These are phyloP conservation scores for Prunus campanulata DNA, from an alignment of 306 rosid species.

Conservation along the genomic window DNA sequence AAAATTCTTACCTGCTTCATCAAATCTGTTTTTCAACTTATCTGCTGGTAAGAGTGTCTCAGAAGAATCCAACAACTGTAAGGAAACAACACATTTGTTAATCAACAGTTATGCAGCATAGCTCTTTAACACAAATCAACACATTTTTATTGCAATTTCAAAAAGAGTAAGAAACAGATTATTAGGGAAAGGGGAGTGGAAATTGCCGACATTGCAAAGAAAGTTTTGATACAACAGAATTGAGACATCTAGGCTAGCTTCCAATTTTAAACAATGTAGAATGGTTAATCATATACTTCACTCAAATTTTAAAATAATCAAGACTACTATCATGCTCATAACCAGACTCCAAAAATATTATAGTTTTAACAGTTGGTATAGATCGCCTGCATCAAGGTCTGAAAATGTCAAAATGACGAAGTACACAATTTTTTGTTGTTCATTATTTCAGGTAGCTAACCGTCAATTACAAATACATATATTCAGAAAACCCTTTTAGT, in stretches of 20 bases:
- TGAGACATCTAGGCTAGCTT: not conserved
- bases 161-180: not conserved
- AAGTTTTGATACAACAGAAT: not conserved
- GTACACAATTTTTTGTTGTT: not conserved
- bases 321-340: not conserved
- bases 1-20: slow-evolving; percentile 52
- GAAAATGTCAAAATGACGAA: not conserved
- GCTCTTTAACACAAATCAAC: not conserved
- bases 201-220: not conserved
- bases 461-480: not conserved
- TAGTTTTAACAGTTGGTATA: not conserved
- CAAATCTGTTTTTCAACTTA: slow-evolving; percentile 68
- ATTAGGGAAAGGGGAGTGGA: not conserved
- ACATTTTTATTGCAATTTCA: not conserved
- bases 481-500: not conserved
- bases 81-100: not conserved
- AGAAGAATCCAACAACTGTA: slow-evolving; percentile 82
- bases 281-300: not conserved
- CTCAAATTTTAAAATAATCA: not conserved
- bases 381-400: not conserved
- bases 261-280: not conserved
- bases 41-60: slow-evolving; percentile 62
- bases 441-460: not conserved
- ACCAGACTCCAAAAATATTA: not conserved
- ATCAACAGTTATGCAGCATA: not conserved